These are phyloP conservation scores for Pisolithus marmoratus DNA, from an alignment of 768 basidiomycete genomes.

Conservation along the genomic window DNA sequence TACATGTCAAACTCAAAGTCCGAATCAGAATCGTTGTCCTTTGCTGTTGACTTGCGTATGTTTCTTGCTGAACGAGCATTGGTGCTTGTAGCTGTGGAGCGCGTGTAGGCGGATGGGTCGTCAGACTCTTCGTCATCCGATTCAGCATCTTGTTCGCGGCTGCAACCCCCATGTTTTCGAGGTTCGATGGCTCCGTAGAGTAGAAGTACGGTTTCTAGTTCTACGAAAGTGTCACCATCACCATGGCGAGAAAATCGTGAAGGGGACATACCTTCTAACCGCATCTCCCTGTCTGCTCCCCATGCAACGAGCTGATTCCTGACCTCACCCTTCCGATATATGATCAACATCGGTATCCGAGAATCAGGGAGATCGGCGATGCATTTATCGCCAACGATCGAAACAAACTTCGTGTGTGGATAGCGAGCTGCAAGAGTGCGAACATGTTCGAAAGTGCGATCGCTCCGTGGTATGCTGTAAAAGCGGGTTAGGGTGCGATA, in stretches of 20 bases:
- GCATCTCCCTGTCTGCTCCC: conserved; percentile 74
- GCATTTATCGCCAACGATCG: conserved; percentile 91
- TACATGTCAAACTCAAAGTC: conserved; percentile 75
- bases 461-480: conserved; percentile 73
- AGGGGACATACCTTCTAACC: conserved; percentile 58
- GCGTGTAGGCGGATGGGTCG: conserved; percentile 48
- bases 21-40: conserved; percentile 68
- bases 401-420: conserved; percentile 92
- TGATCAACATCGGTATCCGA: conserved; percentile 84
- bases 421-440: conserved; percentile 70
- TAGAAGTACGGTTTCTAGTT: conserved; percentile 66
- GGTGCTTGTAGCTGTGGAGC: conserved; percentile 52
- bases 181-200: conserved; percentile 61
- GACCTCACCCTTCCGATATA: conserved; percentile 92
- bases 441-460: conserved; percentile 68
- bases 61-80: conserved; percentile 51
- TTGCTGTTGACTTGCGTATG: conserved; percentile 41
- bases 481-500: neutral
- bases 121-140: conserved; percentile 44
- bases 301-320: conserved; percentile 79
- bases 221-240: conserved; percentile 29
- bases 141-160: conserved; percentile 31
- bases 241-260: neutral
- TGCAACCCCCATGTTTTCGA: conserved; percentile 35
- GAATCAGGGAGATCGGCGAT: conserved; percentile 94